phyloP scores from a whole-genome alignment of 306 rosid genomes.

The Canavalia gladiata region DNA sequence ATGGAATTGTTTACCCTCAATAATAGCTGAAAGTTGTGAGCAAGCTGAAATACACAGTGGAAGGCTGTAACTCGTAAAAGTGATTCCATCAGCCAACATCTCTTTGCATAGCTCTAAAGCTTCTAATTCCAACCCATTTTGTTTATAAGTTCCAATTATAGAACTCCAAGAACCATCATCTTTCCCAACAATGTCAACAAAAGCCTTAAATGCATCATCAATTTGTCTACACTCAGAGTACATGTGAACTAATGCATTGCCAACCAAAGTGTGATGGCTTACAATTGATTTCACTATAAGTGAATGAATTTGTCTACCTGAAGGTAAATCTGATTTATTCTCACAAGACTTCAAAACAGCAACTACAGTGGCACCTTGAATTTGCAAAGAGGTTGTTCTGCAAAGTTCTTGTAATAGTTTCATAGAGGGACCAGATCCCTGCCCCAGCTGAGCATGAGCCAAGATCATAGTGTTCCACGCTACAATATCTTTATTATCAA shows the following conservation, averaged over 20 bases:
- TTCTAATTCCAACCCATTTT: conserved; percentile 58
- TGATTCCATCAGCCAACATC: conserved; percentile 59
- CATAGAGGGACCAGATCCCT: conserved; percentile 54
- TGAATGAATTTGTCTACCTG: conserved; percentile 61
- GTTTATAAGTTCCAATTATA: conserved; percentile 58
- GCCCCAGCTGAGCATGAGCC: conserved; percentile 51
- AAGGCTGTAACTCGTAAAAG: conserved; percentile 64
- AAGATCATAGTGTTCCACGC: conserved; percentile 65
- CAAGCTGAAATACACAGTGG: conserved; percentile 61
- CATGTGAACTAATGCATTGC: conserved; percentile 64
- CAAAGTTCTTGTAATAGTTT: conserved; percentile 57
- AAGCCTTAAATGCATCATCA: conserved; percentile 54
- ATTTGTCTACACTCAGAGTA: conserved; percentile 59
- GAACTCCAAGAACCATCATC: conserved; percentile 68
- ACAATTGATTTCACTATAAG: conserved; percentile 53
- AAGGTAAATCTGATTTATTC: conserved; percentile 49
- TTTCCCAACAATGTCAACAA: conserved; percentile 51
- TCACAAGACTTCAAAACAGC: conserved; percentile 63
- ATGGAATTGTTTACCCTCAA: conserved; percentile 57
- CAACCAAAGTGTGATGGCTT: conserved; percentile 53
- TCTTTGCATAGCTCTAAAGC: conserved; percentile 60
- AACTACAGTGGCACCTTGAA: conserved; percentile 53
- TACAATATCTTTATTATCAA: conserved; percentile 58
- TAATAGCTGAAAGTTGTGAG: conserved; percentile 54
- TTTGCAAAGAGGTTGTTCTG: conserved; percentile 42